Base-by-base conservation (phyloP, 2,329 filamentous ascomycete genomes). In the Botryotinia convoluta region DNA sequence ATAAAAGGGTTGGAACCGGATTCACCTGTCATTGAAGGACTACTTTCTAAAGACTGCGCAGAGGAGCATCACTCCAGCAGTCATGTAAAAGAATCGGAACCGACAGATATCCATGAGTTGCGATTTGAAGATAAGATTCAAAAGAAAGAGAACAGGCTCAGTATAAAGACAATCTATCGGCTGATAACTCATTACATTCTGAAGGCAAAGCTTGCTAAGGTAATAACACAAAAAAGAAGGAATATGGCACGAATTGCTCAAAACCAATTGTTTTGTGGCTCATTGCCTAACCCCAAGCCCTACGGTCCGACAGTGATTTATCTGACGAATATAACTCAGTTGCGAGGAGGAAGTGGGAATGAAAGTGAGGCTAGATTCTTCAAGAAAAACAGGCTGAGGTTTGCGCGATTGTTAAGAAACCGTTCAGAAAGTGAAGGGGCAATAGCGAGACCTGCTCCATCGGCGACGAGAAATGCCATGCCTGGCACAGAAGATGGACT, bases 401-500 rank as follows among this genome's bases (percentile, higher is more conserved):
- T 57, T 32, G 51, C n/a, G 6, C 51, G 51, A 18, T 29, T 57
- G 1, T 29, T 57, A 29, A 29, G 7, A 57, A 29, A 18, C 7
- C 51, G 14, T 18, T 18, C 22, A 29, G 45, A 39, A 4, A 16
- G 8, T 18, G 26, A 32, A 22, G 35, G 2, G 3, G 6, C 26
- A 42, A 22, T 14, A 9, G 16, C 7, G 12, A 26, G 2, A 54
- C 8, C 45, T 68, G 35, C 8, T 39, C 8, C 26, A 29, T 3
- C 7, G 7, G 8, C 45, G 20, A 39, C 8, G 9, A 2, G 12
- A 22, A 39, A 16, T 10, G 26, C 0, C 1, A 5, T 5, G 10
- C 7, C 7, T 7, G 22, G 45, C 26, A 6, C 35, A 42, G 60
- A 29, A 29, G 14, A 9, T 0, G 6, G 35, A 62, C 7, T 62